Percentiles rank a stretch among this genome's conserved stretches.
These are phyloP conservation scores for Tylopilus rubrobrunneus DNA, from an alignment of 768 basidiomycete species.

Conservation along the genomic window DNA sequence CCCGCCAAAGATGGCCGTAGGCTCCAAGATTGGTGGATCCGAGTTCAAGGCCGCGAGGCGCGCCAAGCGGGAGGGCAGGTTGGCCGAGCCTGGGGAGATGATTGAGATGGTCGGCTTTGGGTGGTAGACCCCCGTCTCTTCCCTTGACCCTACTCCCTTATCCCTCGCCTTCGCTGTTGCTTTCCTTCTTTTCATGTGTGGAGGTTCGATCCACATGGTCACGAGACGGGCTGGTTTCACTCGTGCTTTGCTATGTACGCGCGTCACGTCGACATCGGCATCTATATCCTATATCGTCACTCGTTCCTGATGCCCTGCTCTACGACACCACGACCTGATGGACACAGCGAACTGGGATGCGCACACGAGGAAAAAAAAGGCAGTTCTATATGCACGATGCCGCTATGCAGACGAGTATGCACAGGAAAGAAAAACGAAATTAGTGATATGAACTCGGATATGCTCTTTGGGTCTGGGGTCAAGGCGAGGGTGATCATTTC, in stretches of 20 bases:
- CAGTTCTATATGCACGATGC: neutral
- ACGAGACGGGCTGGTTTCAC: neutral
- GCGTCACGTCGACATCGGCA: neutral
- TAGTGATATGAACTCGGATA: slow-evolving; percentile 41
- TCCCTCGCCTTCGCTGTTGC: neutral
- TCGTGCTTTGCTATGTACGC: neutral
- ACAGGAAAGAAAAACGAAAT: neutral
- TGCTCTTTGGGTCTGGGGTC: slow-evolving; percentile 67
- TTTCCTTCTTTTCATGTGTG: neutral
- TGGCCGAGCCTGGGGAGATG: slow-evolving; percentile 15
- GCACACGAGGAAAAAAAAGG: neutral
- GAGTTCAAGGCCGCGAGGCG: slow-evolving; percentile 29
- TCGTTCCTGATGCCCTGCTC: too few species aligned
- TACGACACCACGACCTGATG: neutral
- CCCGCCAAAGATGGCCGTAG: slow-evolving; percentile 20
- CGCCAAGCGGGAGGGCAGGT: slow-evolving; percentile 26
- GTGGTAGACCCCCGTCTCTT: too few species aligned
- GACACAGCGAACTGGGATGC: neutral
- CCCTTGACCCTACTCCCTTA: too few species aligned
- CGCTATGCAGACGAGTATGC: neutral
- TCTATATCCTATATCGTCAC: neutral
- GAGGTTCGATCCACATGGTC: neutral
- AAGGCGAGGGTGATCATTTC: slow-evolving; percentile 80
- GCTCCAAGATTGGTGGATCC: slow-evolving; percentile 24
- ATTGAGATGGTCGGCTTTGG: slow-evolving; percentile 32